Base-by-base conservation (phyloP, 805 yeast genomes). In the Kuraishia borneana region DNA sequence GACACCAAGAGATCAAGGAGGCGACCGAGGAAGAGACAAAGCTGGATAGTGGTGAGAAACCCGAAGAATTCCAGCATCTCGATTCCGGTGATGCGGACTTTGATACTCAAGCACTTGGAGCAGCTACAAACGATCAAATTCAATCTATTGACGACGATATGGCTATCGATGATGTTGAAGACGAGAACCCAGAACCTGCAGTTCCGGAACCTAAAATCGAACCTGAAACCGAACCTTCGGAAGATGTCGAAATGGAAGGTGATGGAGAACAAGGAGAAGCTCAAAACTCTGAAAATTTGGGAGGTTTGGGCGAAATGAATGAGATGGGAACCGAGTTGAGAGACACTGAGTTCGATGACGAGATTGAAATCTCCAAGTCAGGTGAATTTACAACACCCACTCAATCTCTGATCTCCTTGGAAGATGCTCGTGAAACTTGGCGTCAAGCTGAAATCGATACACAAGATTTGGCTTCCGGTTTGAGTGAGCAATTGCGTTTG, bases 81-180 rank as follows among this genome's bases (percentile, higher is more conserved):
- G 84, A 82, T 26, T 88, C 87, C 32, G 88, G 79, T 31, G 79
- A 81, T 40, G 73, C 89, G 3, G 76, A 79, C 20, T 65, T 61
- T 36, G 88, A 83, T 33, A 83, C 95, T 0, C 97, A 92, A 54
- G 98, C 97, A 1, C 60, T 92, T 34, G 97, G 97, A 17, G 77
- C 88, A 30, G 94, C 96, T 5, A 73, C 75, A 39, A 70, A 76
- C 46, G 95, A 87, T 31, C 87, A 82, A 47, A 61, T 71, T 12
- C 92, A 84, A 50, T 53, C 77, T 1, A 69, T 88, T 38, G 79
- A 87, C 50, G 87, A 83, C 37, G 82, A 80, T 6, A 74, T 68
- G 68, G 92, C 89, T 1, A 79, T 83, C 43, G 92, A 83, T 36
- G 94, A 83, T 42, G 83, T 76, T 6, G 57, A 58, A 12, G 61